Base-by-base conservation (phyloP, 208 protist species). In the Novymonas esmeraldas region DNA sequence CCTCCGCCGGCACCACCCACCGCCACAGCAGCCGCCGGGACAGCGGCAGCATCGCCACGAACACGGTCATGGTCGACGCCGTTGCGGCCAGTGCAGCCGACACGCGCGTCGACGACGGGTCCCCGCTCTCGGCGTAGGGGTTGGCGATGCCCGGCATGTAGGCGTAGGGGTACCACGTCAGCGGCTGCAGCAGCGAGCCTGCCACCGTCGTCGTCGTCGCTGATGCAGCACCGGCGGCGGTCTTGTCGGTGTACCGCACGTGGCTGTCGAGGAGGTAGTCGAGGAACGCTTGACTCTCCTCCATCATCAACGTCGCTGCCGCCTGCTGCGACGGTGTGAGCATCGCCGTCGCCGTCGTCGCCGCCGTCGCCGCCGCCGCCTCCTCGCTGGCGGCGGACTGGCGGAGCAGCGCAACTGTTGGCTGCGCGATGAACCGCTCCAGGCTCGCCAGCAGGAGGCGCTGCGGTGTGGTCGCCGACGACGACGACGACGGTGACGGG, bases 1-100 rank as follows among this genome's bases (percentile, higher is more conserved):
- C 88, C 44, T 88, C 82, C 7, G 88, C 84, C 1, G 88, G 88
- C 16, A 94, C 62, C 14, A 83, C 76, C 64, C 81, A 81, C 56
- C 85, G 84, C 62, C 76, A 78, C 28, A 94, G 52, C 36, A 69
- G 61, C 4, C 74, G 70, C 18, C 79, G 70, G 14, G 75, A 82
- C 31, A 84, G 62, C 7, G 88, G 84, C 28, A 94, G 67, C 45
- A 34, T 55, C 0, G 82, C 38, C 22, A 71, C 75, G 63, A 68
- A 81, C 22, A 85, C 69, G n/a, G 70, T 64, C 73, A 79, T 82
- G 44, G 73, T 38, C 10, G 75, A 65, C 5, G 72, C 76, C 5
- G 20, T 31, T 24, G 57, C 58, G n/a, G 63, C 70, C 48, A 59
- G 55, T 9, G 70, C 63, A 6, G 62, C n/a, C 3, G 70, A 42